Evolutionary conservation across 345 rosid genomes (phyloP).

Genomic region (Populus nigra): DNA sequence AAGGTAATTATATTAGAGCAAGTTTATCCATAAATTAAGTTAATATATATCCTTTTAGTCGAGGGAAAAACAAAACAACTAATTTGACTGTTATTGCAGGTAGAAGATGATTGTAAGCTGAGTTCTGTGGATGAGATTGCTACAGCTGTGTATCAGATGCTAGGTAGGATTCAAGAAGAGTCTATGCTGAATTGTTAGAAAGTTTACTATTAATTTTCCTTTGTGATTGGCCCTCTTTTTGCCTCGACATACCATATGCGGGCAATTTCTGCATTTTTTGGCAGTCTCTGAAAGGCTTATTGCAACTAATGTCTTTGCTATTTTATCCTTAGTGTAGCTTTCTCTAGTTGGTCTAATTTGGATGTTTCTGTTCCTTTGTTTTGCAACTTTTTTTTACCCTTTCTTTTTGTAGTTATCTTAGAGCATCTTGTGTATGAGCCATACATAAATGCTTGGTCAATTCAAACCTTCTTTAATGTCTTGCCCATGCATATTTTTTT

Average conservation of each 20-base stretch:
- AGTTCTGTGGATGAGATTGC: slow-evolving; percentile 77
- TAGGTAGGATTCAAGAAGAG: slow-evolving; percentile 63
- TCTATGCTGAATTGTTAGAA: slow-evolving; percentile 3
- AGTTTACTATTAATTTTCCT: not conserved
- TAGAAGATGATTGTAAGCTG: slow-evolving; percentile 79
- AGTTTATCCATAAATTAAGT: too few species aligned
- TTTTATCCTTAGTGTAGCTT: slow-evolving; percentile 16
- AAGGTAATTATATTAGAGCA: slow-evolving; percentile 47
- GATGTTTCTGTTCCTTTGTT: slow-evolving; percentile 3
- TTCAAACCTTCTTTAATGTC: slow-evolving; percentile 19
- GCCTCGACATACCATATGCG: slow-evolving; percentile 13
- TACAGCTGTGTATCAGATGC: slow-evolving; percentile 58
- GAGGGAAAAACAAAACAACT: too few species aligned
- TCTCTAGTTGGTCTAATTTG: slow-evolving; percentile 5
- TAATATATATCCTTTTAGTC: too few species aligned
- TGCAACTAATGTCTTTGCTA: slow-evolving; percentile 16
- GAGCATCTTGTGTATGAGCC: slow-evolving; percentile 9
- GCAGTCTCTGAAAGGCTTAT: slow-evolving; percentile 21
- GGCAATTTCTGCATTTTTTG: slow-evolving; percentile 16
- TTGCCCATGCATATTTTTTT: not conserved
- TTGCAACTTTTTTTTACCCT: not conserved
- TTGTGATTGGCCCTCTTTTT: not conserved
- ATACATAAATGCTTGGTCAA: slow-evolving; percentile 20
- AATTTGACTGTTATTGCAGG: slow-evolving; percentile 43
- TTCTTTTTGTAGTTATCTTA: not conserved